Base-by-base conservation (phyloP, 2,329 filamentous ascomycete species). In the Verticillium nubilum region DNA sequence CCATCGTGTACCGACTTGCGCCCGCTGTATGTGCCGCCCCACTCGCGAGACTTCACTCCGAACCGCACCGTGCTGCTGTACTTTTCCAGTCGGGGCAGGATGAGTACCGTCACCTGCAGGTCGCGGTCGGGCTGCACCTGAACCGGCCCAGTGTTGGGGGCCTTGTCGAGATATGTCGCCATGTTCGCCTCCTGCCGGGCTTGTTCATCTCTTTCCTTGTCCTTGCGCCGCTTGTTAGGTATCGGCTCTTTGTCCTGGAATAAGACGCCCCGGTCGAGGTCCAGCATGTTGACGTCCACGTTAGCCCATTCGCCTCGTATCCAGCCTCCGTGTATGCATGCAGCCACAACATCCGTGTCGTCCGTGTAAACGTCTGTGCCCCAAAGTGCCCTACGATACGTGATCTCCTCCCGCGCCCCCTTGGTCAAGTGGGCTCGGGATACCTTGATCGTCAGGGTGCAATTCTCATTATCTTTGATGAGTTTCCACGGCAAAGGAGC, bases 281-380 rank as follows among this genome's bases (percentile, higher is more conserved):
- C 83, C 12, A 96, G 79, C 73, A 94, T 78, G 13, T 80, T 78
- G 1, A 85, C 79, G 66, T 95, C 90, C 1, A 95, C 84, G 6
- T 92, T 86, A 4, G 86, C 80, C 89, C 93, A 97, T 67, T 93
- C 91, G 33, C 94, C 94, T 50, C 88, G 87, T 65, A 99, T 89
- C 87, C 92, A 98, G 3, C 95, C 95, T 1, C 88, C 87, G 72
- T 99, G 95, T 53, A 99, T 94, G 61, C 93, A 94, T 2, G 94
- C 93, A 0, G 92, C 94, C 26, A 99, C 83, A 0, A 95, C 86
- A 69, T 99, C 95, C 0, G 92, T 97, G 73, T 99, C 95, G 67
- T 99, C 95, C 0, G 92, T 96, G 70, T 98, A 98, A 6, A 99
- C 84, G 37, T 96, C 93, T 0, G 92, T 95, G 1, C 95, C 95